Conservation (phyloP, 805 yeast species). For the Hanseniaspora pseudoguilliermondii region DNA sequence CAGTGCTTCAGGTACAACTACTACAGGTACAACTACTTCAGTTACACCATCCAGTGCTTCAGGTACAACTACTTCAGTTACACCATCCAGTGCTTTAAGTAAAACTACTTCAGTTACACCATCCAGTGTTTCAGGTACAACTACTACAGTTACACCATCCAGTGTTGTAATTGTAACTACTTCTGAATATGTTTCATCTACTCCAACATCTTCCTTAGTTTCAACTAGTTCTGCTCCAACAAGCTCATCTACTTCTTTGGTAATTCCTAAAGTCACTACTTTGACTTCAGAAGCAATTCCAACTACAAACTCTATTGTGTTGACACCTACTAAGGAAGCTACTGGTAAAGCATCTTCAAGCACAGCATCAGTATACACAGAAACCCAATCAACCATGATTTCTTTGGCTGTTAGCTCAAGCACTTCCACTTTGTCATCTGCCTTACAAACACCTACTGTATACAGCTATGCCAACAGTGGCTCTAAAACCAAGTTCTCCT, state of each 20-base stretch:
- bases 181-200: background rate
- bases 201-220: background rate
- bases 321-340: background rate
- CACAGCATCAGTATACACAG: too few relatives aligned
- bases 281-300: too few relatives aligned
- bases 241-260: too few relatives aligned
- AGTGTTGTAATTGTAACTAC: background rate
- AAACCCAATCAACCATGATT: too few relatives aligned
- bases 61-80: conserved; percentile 12
- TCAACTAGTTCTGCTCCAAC: too few relatives aligned
- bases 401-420: background rate
- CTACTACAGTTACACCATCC: background rate
- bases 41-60: conserved; percentile 2
- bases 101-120: conserved; percentile 9
- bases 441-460: background rate
- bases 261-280: too few relatives aligned
- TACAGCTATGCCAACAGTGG: background rate
- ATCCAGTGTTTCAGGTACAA: background rate
- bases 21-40: conserved; percentile 1
- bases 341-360: background rate
- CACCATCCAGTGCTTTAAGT: background rate
- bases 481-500: background rate
- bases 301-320: background rate
- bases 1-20: background rate
- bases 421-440: background rate